These are phyloP conservation scores for Talaromyces stipitatus DNA, from an alignment of 495 filamentous ascomycete species.

Conservation along the genomic window DNA sequence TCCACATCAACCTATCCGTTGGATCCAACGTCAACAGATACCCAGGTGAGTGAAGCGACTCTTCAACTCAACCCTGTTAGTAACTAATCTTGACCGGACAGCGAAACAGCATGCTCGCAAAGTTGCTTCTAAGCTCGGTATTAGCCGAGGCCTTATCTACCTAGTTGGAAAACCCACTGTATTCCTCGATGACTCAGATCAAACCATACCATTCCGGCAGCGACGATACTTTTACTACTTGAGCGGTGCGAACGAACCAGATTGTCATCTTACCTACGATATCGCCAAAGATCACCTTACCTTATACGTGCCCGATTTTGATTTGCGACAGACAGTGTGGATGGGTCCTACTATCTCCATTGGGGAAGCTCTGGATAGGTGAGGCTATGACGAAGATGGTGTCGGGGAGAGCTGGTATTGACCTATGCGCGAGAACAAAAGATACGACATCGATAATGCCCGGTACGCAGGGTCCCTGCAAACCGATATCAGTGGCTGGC, in stretches of 20 bases:
- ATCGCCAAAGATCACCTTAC: slow-evolving; percentile 63
- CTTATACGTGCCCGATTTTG: slow-evolving; percentile 88
- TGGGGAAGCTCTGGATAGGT: slow-evolving; percentile 60
- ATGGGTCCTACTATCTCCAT: slow-evolving; percentile 75
- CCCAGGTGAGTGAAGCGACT: slow-evolving; percentile 24
- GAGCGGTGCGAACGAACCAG: slow-evolving; percentile 71
- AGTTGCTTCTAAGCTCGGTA: slow-evolving; percentile 58
- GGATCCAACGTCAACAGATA: slow-evolving; percentile 34
- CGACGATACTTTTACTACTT: slow-evolving; percentile 93
- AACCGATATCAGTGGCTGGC: slow-evolving; percentile 48
- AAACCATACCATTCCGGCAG: slow-evolving; percentile 70
- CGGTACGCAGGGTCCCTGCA: slow-evolving; percentile 58
- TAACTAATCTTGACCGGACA: slow-evolving; percentile 17
- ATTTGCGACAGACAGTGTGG: slow-evolving; percentile 85
- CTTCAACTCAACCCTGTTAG: neutral
- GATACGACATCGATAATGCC: slow-evolving; percentile 76
- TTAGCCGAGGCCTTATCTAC: slow-evolving; percentile 64
- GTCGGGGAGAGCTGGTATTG: slow-evolving; percentile 51
- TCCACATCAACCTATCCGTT: slow-evolving; percentile 24
- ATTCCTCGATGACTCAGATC: slow-evolving; percentile 73
- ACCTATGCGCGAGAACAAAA: slow-evolving; percentile 23
- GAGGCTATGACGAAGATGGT: slow-evolving; percentile 49
- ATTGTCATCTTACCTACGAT: slow-evolving; percentile 80
- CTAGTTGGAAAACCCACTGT: slow-evolving; percentile 70
- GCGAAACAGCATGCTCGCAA: slow-evolving; percentile 76